Percentiles rank a stretch among this genome's conserved stretches.
These are phyloP conservation scores for Agroathelia rolfsii DNA, from an alignment of 1,284 basidiomycete genomes.

Conservation along the genomic window DNA sequence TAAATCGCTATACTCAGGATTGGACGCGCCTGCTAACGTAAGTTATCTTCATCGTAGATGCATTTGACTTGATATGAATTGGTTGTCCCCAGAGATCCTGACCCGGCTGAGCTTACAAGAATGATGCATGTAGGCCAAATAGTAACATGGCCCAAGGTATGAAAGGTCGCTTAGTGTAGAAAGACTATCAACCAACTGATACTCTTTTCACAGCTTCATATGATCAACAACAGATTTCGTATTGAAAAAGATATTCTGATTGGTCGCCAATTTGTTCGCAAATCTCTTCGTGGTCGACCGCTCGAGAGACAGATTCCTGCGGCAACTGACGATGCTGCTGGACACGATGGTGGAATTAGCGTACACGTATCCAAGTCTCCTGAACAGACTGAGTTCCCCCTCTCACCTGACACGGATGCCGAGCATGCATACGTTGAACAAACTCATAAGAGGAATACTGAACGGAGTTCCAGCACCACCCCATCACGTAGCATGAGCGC, in stretches of 20 bases:
- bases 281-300: slow-evolving; percentile 29
- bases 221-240: slow-evolving; percentile 78
- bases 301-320: no score
- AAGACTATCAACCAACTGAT: slow-evolving; percentile 1
- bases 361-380: slow-evolving; percentile 17
- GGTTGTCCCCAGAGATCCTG: slow-evolving; percentile 83
- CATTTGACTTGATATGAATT: slow-evolving; percentile 75
- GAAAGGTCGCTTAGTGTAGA: slow-evolving; percentile 10
- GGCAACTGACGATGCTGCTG: no score
- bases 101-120: slow-evolving; percentile 65
- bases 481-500: slow-evolving; percentile 7
- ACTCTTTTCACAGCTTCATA: slow-evolving; percentile 54
- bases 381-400: slow-evolving; percentile 36
- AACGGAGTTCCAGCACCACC: not conserved
- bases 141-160: slow-evolving; percentile 93
- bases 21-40: slow-evolving; percentile 4
- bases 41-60: slow-evolving; percentile 10
- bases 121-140: slow-evolving; percentile 82
- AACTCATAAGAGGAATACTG: slow-evolving; percentile 1
- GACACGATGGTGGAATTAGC: no score
- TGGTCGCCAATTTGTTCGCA: slow-evolving; percentile 69
- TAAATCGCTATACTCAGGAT: slow-evolving; percentile 1
- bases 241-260: slow-evolving; percentile 77
- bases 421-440: slow-evolving; percentile 34
- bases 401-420: slow-evolving; percentile 53